phyloP scores from a whole-genome alignment of 768 basidiomycete species.

The Candolleomyces efflorescens region DNA sequence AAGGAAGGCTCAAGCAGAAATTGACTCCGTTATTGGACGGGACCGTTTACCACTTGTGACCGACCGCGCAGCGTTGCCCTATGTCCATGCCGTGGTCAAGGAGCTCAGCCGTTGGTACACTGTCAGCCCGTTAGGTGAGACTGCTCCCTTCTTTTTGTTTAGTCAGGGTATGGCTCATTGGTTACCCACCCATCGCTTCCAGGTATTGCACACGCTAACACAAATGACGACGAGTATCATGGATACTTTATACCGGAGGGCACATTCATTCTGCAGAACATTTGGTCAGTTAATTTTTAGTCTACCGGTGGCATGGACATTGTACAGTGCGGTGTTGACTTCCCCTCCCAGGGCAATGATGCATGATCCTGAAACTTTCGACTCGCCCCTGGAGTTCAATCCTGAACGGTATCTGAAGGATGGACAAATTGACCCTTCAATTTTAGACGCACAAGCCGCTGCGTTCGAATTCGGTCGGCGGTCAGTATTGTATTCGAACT shows the following conservation, averaged over 20 bases:
- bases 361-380: conserved; percentile 20
- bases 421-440: too few relatives aligned
- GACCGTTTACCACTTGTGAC: conserved; percentile 31
- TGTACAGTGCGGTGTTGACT: too few relatives aligned
- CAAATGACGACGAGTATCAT: too few relatives aligned
- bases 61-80: conserved; percentile 24
- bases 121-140: conserved; percentile 7
- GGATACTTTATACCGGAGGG: too few relatives aligned
- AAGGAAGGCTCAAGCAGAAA: conserved; percentile 28
- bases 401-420: conserved; percentile 26
- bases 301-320: conserved; percentile 18
- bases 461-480: conserved; percentile 26
- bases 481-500: too few relatives aligned
- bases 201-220: background rate
- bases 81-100: conserved; percentile 30
- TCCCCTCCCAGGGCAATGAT: conserved; percentile 26
- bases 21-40: conserved; percentile 34
- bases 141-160: too few relatives aligned
- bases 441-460: conserved; percentile 17
- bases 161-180: too few relatives aligned
- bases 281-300: too few relatives aligned
- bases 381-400: conserved; percentile 21
- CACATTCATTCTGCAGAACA: too few relatives aligned
- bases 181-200: too few relatives aligned
- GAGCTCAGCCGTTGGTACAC: conserved; percentile 23